phyloP scores from a whole-genome alignment of 257 asterid genomes.

The Solanum microdontum region DNA sequence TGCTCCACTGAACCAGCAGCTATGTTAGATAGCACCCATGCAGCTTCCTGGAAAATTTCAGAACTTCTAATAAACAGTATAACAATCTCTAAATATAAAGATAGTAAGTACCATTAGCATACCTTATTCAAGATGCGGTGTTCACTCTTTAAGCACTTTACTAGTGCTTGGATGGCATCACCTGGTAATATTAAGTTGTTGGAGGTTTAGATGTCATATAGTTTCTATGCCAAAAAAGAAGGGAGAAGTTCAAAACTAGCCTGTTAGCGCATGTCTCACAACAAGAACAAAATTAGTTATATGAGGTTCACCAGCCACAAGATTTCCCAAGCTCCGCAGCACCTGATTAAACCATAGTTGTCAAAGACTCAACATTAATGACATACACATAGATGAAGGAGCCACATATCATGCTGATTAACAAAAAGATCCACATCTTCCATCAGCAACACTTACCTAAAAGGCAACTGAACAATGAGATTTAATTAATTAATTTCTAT shows the following conservation, averaged over 20 bases:
- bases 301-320: slow-evolving; percentile 74
- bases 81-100: background rate
- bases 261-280: slow-evolving; percentile 60
- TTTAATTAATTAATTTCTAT: background rate
- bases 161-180: slow-evolving; percentile 45
- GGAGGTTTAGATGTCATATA: background rate
- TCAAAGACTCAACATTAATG: background rate
- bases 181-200: background rate
- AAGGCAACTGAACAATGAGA: background rate
- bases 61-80: background rate
- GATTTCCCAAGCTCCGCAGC: slow-evolving; percentile 87
- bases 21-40: slow-evolving; percentile 89
- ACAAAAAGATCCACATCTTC: background rate
- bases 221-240: background rate
- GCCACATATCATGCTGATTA: background rate
- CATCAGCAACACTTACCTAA: background rate
- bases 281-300: slow-evolving; percentile 43
- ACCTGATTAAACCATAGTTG: slow-evolving; percentile 29
- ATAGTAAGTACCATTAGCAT: background rate
- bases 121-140: slow-evolving; percentile 88
- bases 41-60: slow-evolving; percentile 54
- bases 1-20: slow-evolving; percentile 86
- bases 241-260: slow-evolving; percentile 23
- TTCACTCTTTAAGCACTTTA: slow-evolving; percentile 69
- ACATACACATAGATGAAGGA: background rate